Base-by-base conservation (phyloP, 1,139 yeast species). In the Meyerozyma carpophila region DNA sequence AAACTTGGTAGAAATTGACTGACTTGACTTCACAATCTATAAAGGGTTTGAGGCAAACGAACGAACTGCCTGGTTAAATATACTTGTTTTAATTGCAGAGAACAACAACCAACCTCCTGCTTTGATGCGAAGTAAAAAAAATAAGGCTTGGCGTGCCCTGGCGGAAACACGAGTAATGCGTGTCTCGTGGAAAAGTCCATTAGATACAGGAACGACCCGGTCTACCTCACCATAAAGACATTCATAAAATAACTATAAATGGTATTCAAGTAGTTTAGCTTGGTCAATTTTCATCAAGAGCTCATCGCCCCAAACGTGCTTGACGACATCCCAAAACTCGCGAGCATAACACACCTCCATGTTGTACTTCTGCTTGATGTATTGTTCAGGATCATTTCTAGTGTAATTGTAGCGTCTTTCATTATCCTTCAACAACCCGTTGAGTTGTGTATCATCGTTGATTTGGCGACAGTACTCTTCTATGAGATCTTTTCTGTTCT, bases 291-390 rank as follows among this genome's bases (percentile, higher is more conserved):
- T 64, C 16, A 57, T 53, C 40, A 63, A 51, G 20, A 67, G 55
- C 21, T 66, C 70, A 36, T 68, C 73, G 9, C 77, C 77, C 95
- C 95, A 88, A 10, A 82, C 86, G 38, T 73, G 70, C 43, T 66
- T 68, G 44, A 88, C 68, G 6, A 84, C 95, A 56, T 88, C 95
- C 73, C 87, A 79, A 51, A 89, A 84, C 52, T 85, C 88, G 54
- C 76, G 79, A 41, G 89, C 94, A 56, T 85, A 89, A 42, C 63
- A 63, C 20, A 89, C 59, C 43, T 73, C 66, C 46, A 87, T 66
- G 10, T 82, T 84, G 50, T 79, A 72, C 47, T 77, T 82, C 11
- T 72, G 66, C 42, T 59, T 51, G 45, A 76, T 66, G 62, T 68
- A 75, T 26, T 66, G 59, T 42, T 79, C 84, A 2, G 80, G 79